Base-by-base conservation (phyloP, 1,139 yeast genomes). In the Dujonia santamariae region DNA sequence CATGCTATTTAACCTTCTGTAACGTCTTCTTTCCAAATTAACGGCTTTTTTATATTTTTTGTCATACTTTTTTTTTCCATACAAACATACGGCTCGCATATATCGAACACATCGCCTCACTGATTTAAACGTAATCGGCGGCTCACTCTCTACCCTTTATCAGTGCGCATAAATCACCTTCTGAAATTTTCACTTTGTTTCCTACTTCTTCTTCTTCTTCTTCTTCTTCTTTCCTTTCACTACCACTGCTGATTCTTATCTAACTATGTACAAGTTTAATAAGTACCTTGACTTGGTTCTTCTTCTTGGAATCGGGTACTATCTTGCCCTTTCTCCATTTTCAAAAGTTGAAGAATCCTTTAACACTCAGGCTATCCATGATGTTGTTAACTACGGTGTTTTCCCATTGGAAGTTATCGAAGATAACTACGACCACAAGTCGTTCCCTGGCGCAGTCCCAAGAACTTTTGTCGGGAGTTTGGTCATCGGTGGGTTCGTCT, bases 261-360 rank as follows among this genome's bases (percentile, higher is more conserved):
- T 11, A 11, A n/a, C n/a, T 4, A 53, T 50, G 59, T 39, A 46
- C 28, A 41, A 40, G 28, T 53, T 39, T 38, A 47, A 51, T 38
- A 43, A 41, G 40, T n/a, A 51, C 9, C 44, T 62, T 8, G 67
- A 64, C 36, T 21, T 46, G 28, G 30, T 44, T 19, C 31, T 56
- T 24, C 28, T 54, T 30, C 54, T 48, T n/a, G 50, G 65, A 3
- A 63, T 78, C 13, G 51, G 63, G 2, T 54, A 56, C 37, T 75
- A 82, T 52, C 51, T 82, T 42, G 45, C 64, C 16, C 46, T 75
- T 3, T 72, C 96, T 0, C 97, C 97, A 0, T 87, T 67, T 55
- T 83, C 97, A 4, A 90, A 92, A 56, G 97, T 92, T 1, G 97
- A 92, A 53, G 98, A 92, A 54, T 85, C 96, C 23, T 92, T 92